Conservation (phyloP, 2,329 filamentous ascomycete species). For the Aureobasidium pullulans region DNA sequence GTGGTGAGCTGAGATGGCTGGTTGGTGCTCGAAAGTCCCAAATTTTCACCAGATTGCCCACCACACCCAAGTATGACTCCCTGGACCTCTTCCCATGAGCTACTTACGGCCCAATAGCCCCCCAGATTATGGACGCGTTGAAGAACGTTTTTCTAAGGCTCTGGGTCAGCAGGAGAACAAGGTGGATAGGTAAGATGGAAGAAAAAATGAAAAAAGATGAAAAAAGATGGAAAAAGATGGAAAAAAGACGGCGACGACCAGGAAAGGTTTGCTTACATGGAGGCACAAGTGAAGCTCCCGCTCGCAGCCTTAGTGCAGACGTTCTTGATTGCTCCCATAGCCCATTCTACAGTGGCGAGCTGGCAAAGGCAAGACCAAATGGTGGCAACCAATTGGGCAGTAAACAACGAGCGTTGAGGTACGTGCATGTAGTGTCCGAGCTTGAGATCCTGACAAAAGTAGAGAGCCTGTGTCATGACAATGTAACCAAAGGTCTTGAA, state of each 20-base stretch:
- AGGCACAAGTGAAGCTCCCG: background rate
- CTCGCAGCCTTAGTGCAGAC: slow-evolving; percentile 54
- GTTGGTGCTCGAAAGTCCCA: too few relatives aligned
- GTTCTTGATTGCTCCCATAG: slow-evolving; percentile 68
- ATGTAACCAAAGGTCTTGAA: slow-evolving; percentile 81
- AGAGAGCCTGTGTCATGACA: slow-evolving; percentile 60
- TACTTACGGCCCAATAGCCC: slow-evolving; percentile 26
- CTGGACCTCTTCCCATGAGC: too few relatives aligned
- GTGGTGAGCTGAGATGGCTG: too few relatives aligned
- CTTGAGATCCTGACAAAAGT: slow-evolving; percentile 82
- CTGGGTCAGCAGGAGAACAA: slow-evolving; percentile 56
- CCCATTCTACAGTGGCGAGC: slow-evolving; percentile 82
- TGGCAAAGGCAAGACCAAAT: slow-evolving; percentile 72
- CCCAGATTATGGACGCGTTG: slow-evolving; percentile 85
- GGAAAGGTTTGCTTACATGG: background rate
- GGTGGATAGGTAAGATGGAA: too few relatives aligned
- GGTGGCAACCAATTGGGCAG: slow-evolving; percentile 70
- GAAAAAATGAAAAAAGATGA: too few relatives aligned
- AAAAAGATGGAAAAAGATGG: too few relatives aligned
- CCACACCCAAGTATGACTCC: background rate
- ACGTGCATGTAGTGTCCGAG: slow-evolving; percentile 86
- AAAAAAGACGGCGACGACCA: too few relatives aligned
- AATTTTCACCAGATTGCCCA: background rate
- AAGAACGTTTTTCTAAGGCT: slow-evolving; percentile 61
- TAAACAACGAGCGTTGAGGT: slow-evolving; percentile 68